Evolutionary conservation across 2,329 filamentous ascomycete genomes (phyloP).

Genomic region (Nothophaeocryptopus gaeumannii): DNA sequence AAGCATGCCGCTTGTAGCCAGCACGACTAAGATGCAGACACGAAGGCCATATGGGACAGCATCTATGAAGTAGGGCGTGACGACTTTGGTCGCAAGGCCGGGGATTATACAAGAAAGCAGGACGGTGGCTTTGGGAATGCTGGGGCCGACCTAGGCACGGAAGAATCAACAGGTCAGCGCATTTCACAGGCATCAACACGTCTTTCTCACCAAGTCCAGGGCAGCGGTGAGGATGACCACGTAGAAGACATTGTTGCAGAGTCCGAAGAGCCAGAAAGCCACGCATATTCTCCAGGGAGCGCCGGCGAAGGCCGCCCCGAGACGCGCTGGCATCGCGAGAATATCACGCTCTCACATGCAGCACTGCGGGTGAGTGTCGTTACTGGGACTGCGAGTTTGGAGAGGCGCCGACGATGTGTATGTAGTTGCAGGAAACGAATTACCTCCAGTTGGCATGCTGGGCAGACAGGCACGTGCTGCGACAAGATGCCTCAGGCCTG

Average conservation of each 20-base stretch:
- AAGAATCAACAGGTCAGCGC: too few relatives aligned
- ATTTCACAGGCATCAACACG: too few relatives aligned
- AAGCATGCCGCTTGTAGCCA: constrained; percentile 85
- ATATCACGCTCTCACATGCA: too few relatives aligned
- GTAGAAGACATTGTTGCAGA: constrained; percentile 97
- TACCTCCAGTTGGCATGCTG: too few relatives aligned
- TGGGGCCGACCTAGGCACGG: constrained; percentile 61
- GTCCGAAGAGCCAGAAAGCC: constrained; percentile 90
- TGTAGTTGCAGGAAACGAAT: too few relatives aligned
- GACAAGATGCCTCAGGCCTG: too few relatives aligned
- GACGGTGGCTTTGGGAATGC: constrained; percentile 84
- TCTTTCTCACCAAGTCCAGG: constrained; percentile 67
- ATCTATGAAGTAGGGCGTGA: constrained; percentile 93
- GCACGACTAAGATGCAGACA: constrained; percentile 67
- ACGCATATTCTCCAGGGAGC: constrained; percentile 68
- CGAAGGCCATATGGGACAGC: constrained; percentile 75
- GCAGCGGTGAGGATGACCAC: constrained; percentile 94
- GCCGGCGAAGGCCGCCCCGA: constrained; percentile 62
- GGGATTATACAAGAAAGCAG: constrained; percentile 90
- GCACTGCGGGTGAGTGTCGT: too few relatives aligned
- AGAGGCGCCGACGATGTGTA: constrained; percentile 24
- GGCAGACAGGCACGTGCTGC: too few relatives aligned
- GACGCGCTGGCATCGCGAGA: constrained; percentile 46
- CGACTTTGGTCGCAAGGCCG: constrained; percentile 65
- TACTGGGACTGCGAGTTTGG: too few relatives aligned